Evolutionary conservation across 768 basidiomycete species (phyloP).

Genomic region (Thelephora ganbajun): DNA sequence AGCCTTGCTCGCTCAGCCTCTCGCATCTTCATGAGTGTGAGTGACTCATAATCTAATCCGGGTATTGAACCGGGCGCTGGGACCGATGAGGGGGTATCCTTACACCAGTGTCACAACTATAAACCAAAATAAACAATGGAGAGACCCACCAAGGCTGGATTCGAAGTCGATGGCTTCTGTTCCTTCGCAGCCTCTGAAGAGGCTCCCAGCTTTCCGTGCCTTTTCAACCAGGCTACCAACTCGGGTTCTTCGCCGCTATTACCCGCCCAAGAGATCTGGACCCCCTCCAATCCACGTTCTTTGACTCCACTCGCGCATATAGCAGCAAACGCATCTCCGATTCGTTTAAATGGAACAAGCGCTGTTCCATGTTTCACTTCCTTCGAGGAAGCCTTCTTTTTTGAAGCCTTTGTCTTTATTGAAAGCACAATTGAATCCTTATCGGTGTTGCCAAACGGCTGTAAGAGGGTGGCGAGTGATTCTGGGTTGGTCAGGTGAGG

Average conservation of each 20-base stretch:
- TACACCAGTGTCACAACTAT: not conserved
- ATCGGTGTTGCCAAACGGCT: constrained; percentile 51
- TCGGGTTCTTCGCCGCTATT: constrained; percentile 50
- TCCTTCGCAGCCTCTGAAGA: not conserved
- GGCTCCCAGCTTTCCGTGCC: constrained; percentile 47
- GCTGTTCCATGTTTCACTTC: constrained; percentile 58
- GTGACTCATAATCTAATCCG: constrained; percentile 61
- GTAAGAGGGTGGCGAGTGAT: constrained; percentile 35
- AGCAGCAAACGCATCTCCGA: constrained; percentile 64
- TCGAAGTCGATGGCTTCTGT: no score
- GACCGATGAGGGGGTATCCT: constrained; percentile 9
- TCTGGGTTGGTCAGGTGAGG: constrained; percentile 40
- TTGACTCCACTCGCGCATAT: constrained; percentile 44
- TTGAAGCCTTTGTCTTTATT: constrained; percentile 31
- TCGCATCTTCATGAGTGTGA: constrained; percentile 68
- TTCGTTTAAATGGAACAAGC: constrained; percentile 61
- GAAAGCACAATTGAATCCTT: constrained; percentile 52
- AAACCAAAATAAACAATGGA: not conserved
- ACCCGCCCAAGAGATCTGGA: constrained; percentile 64
- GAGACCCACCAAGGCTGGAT: constrained; percentile 29
- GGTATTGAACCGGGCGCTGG: constrained; percentile 10
- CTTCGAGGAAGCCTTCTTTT: constrained; percentile 37
- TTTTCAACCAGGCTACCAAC: constrained; percentile 59
- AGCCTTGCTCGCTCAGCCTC: constrained; percentile 70
- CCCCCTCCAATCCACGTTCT: constrained; percentile 38